phyloP scores from a whole-genome alignment of 441 rosid genomes.

The Aquilaria agallochum region DNA sequence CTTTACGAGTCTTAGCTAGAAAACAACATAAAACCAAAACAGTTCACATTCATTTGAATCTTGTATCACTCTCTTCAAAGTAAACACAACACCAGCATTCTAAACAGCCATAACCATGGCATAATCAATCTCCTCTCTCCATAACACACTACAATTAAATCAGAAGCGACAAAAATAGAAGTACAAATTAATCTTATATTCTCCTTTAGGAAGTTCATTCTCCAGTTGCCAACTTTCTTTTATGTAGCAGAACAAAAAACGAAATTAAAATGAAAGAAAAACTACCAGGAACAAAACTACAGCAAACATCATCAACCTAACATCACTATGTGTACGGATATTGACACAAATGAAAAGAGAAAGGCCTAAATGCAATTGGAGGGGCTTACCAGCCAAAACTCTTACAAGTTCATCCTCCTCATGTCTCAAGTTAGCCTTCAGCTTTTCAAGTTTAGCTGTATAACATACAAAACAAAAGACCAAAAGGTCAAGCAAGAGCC shows the following conservation, averaged over 20 bases:
- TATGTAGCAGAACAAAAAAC: too few relatives aligned
- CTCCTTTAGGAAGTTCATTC: too few relatives aligned
- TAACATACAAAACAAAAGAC: constrained; percentile 4
- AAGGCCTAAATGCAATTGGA: not conserved
- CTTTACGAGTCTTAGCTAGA: constrained; percentile 78
- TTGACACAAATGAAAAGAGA: not conserved
- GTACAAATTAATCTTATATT: too few relatives aligned
- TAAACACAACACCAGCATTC: too few relatives aligned
- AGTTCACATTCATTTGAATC: not conserved
- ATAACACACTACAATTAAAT: too few relatives aligned
- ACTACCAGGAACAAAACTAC: not conserved
- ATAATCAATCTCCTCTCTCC: too few relatives aligned
- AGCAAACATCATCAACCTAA: not conserved
- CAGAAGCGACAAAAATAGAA: too few relatives aligned
- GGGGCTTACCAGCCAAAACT: constrained; percentile 59
- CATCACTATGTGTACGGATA: constrained; percentile 4
- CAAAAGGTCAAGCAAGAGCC: not conserved
- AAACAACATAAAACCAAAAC: constrained; percentile 9
- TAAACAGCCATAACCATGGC: too few relatives aligned
- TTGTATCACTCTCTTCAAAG: too few relatives aligned
- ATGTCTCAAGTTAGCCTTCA: constrained; percentile 62
- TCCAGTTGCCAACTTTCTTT: too few relatives aligned
- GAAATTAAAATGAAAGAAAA: not conserved
- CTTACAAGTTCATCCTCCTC: constrained; percentile 77
- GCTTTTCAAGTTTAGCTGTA: constrained; percentile 45